phyloP scores from a whole-genome alignment of 2,329 filamentous ascomycete species.

The Hortaea sp. region DNA sequence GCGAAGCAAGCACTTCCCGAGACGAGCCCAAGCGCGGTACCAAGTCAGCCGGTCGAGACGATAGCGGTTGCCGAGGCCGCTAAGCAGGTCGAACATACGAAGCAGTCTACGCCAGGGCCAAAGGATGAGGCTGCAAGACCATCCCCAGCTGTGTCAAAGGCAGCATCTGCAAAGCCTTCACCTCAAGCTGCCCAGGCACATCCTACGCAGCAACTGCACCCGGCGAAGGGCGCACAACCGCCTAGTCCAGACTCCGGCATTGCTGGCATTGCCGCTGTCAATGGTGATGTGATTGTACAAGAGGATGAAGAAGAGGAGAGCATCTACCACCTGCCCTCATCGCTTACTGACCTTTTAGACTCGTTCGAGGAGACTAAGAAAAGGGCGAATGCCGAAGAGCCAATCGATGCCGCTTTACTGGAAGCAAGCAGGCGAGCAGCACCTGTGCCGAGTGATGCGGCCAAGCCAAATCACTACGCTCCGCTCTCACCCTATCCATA shows the following conservation, averaged over 20 bases:
- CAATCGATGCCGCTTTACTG: constrained; percentile 63
- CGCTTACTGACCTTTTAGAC: constrained; percentile 79
- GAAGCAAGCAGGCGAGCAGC: constrained; percentile 61
- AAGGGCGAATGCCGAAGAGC: constrained; percentile 50
- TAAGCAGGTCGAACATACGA: constrained; percentile 17
- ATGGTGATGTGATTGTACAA: constrained; percentile 43
- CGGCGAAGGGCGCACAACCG: constrained; percentile 8
- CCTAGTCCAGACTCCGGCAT: constrained; percentile 26
- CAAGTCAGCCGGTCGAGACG: constrained; percentile 34
- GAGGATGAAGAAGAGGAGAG: constrained; percentile 58
- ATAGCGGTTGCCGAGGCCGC: constrained; percentile 14
- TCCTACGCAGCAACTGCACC: constrained; percentile 13
- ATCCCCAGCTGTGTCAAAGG: constrained; percentile 13
- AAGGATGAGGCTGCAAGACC: constrained; percentile 19
- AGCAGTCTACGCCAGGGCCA: constrained; percentile 17
- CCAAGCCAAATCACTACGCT: constrained; percentile 73
- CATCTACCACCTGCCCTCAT: constrained; percentile 84
- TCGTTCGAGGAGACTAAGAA: constrained; percentile 79
- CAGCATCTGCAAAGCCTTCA: constrained; percentile 18
- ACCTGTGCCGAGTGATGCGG: constrained; percentile 68
- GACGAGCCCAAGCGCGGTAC: constrained; percentile 9
- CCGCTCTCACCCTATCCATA: constrained; percentile 68
- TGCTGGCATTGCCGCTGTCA: constrained; percentile 32
- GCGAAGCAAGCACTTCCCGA: constrained; percentile 51
- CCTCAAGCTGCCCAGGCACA: constrained; percentile 31